A percentile compares a stretch with the other conserved stretches of the same genome.
phyloP scores from a whole-genome alignment of 176 grass and related monocot genomes.

The Olyra latifolia region DNA sequence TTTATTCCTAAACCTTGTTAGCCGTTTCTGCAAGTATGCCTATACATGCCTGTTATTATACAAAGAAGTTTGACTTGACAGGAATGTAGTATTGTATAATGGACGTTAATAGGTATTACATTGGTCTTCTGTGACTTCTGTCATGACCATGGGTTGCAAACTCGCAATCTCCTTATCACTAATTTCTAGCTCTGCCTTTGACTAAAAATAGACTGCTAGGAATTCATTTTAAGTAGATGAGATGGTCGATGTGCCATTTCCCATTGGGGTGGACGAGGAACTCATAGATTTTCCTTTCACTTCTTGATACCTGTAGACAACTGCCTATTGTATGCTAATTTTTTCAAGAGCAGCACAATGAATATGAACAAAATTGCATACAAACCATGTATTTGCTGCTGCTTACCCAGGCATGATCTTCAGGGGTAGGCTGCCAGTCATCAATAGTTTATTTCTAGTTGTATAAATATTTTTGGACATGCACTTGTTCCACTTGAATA shows the following conservation, averaged over 20 bases:
- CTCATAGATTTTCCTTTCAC: neutral
- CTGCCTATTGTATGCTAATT: slow-evolving; percentile 10
- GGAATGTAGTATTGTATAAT: neutral
- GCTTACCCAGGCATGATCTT: neutral
- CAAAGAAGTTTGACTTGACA: neutral
- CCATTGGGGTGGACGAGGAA: neutral
- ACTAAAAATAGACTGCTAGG: neutral
- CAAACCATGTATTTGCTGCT: neutral
- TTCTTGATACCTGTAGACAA: neutral
- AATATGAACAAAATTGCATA: slow-evolving; percentile 4
- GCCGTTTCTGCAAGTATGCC: neutral
- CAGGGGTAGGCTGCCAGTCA: neutral
- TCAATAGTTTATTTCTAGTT: neutral
- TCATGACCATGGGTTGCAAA: no score
- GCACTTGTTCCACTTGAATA: neutral
- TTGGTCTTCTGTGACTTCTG: neutral
- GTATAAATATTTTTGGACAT: slow-evolving; percentile 7
- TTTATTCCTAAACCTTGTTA: neutral
- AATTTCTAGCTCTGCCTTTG: neutral
- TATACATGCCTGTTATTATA: neutral
- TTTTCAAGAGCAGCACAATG: neutral
- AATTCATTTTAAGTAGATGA: neutral
- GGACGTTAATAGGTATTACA: neutral
- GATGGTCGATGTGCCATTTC: no score
- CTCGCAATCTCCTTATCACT: neutral